These are phyloP conservation scores for Lactarius sanguifluus DNA, from an alignment of 768 basidiomycete species.

Conservation along the genomic window DNA sequence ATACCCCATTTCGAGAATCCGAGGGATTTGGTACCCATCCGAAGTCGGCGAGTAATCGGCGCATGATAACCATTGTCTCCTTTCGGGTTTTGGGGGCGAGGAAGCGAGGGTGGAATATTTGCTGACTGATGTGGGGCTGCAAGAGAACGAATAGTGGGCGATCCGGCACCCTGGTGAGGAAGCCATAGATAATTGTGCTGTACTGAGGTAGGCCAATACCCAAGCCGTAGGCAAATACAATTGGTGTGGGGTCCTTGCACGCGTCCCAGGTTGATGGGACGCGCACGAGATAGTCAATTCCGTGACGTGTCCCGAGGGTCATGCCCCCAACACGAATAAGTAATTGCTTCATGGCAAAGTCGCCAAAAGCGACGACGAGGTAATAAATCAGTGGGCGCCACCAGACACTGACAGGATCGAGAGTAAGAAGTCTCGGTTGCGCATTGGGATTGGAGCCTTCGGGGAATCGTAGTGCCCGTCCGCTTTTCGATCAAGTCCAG, in stretches of 20 bases:
- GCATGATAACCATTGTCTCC: slow-evolving; percentile 58
- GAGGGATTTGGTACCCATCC: slow-evolving; percentile 54
- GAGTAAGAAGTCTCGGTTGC: slow-evolving; percentile 63
- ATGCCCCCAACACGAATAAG: slow-evolving; percentile 46
- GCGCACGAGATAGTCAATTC: slow-evolving; percentile 80
- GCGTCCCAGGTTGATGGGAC: slow-evolving; percentile 67
- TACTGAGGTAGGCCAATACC: slow-evolving; percentile 82
- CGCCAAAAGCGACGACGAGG: slow-evolving; percentile 48
- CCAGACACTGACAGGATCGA: slow-evolving; percentile 71
- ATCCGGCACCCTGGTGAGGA: slow-evolving; percentile 56
- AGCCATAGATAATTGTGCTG: slow-evolving; percentile 53
- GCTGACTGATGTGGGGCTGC: slow-evolving; percentile 85
- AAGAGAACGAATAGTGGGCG: slow-evolving; percentile 76
- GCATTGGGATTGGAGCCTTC: slow-evolving; percentile 56
- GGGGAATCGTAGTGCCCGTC: slow-evolving; percentile 61
- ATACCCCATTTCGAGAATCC: slow-evolving; percentile 31
- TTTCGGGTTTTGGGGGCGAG: slow-evolving; percentile 66
- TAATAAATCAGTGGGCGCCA: slow-evolving; percentile 73
- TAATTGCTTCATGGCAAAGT: slow-evolving; percentile 47
- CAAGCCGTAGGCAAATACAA: slow-evolving; percentile 87
- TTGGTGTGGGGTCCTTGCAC: slow-evolving; percentile 56
- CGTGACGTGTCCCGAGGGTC: slow-evolving; percentile 51
- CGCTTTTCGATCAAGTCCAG: slow-evolving; percentile 68
- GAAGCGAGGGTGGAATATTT: slow-evolving; percentile 75
- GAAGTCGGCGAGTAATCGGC: slow-evolving; percentile 54